phyloP scores from a whole-genome alignment of 805 yeast genomes.

The Yarrowia phangngaensis region DNA sequence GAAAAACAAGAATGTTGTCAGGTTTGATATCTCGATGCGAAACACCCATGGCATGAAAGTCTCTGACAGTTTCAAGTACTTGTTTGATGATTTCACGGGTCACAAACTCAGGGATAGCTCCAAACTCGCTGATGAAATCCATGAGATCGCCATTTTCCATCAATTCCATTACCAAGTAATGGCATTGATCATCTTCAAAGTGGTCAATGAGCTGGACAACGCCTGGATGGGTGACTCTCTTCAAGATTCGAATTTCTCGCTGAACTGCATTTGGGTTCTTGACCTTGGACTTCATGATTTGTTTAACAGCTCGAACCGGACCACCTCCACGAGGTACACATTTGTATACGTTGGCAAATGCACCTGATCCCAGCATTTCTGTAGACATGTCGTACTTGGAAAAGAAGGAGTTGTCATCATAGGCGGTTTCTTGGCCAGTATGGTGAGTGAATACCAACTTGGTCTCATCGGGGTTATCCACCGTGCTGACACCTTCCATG shows the following conservation, averaged over 20 bases:
- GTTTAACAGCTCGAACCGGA: constrained; percentile 82
- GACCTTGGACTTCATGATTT: constrained; percentile 76
- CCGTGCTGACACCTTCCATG: constrained; percentile 55
- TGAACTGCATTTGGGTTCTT: constrained; percentile 75
- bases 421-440: constrained; percentile 35
- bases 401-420: constrained; percentile 29
- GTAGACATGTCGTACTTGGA: constrained; percentile 67
- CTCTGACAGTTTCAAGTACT: constrained; percentile 74
- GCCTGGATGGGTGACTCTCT: constrained; percentile 75
- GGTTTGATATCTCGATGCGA: constrained; percentile 97
- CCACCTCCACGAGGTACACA: constrained; percentile 86
- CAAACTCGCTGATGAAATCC: constrained; percentile 94
- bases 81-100: constrained; percentile 83
- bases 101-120: constrained; percentile 81
- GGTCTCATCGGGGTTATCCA: constrained; percentile 47
- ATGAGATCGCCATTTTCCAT: constrained; percentile 95
- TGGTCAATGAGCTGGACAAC: constrained; percentile 79
- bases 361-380: constrained; percentile 93
- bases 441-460: constrained; percentile 48
- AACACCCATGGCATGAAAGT: constrained; percentile 85
- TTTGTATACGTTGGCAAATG: constrained; percentile 91
- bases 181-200: constrained; percentile 75
- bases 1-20: constrained; percentile 85
- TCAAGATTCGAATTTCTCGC: constrained; percentile 77
- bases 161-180: constrained; percentile 90